These are phyloP conservation scores for Hysterium pulicare DNA, from an alignment of 2,329 filamentous ascomycete genomes.

Conservation along the genomic window DNA sequence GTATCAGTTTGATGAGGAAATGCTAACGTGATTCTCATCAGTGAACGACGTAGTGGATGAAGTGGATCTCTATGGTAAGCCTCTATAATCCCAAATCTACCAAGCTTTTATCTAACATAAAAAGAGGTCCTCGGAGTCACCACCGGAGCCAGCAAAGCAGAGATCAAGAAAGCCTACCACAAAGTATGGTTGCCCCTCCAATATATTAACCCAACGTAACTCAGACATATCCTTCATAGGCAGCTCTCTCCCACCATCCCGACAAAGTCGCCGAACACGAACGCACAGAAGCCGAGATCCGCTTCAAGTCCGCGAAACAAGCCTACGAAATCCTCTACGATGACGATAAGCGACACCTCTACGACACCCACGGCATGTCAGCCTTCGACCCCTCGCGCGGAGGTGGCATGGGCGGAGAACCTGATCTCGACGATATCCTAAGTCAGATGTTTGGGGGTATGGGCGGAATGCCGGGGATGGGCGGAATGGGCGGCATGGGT, in stretches of 20 bases:
- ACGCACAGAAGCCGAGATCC: constrained; percentile 79
- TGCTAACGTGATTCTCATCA: too few relatives aligned
- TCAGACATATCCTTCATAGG: constrained; percentile 47
- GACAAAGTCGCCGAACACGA: constrained; percentile 91
- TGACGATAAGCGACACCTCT: constrained; percentile 86
- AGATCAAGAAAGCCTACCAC: constrained; percentile 94
- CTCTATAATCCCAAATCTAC: too few relatives aligned
- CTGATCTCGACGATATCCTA: constrained; percentile 88
- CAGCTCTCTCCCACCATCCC: constrained; percentile 83
- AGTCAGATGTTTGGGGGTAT: constrained; percentile 77
- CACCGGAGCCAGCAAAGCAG: constrained; percentile 67
- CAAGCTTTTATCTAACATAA: constrained; percentile 29
- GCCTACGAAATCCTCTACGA: constrained; percentile 98
- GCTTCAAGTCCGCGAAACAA: constrained; percentile 89
- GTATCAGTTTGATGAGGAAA: too few relatives aligned
- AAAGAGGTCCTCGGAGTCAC: constrained; percentile 76
- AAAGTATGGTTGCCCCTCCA: constrained; percentile 59
- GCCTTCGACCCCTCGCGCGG: constrained; percentile 79
- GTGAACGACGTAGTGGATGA: constrained; percentile 44
- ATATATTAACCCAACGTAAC: constrained; percentile 8
- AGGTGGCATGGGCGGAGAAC: constrained; percentile 61
- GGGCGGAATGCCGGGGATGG: constrained; percentile 32
- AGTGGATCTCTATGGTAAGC: constrained; percentile 56
- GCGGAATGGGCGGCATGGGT: constrained; percentile 47
- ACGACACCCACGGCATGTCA: constrained; percentile 93